Evolutionary conservation across 495 filamentous ascomycete genomes (phyloP).

Genomic region (Lophiostoma macrostomum): DNA sequence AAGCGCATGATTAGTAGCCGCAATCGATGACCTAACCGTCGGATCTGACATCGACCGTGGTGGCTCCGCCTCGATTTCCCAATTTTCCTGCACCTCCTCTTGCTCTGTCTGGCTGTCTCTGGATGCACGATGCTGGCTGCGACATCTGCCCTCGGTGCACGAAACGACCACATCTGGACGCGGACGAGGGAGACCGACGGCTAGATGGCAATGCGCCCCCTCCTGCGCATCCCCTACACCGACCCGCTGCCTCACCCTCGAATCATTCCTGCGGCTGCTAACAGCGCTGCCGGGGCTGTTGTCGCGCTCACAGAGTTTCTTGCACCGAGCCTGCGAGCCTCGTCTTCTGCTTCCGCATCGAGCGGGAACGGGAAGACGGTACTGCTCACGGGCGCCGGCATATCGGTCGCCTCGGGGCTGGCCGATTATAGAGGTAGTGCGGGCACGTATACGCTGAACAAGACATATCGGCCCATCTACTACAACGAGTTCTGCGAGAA

Average conservation of each 20-base stretch:
- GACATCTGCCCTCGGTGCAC: too few relatives aligned
- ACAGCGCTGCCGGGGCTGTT: conserved; percentile 67
- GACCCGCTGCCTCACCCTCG: conserved; percentile 73
- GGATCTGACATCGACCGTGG: too few relatives aligned
- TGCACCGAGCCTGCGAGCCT: conserved; percentile 8
- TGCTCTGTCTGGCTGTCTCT: too few relatives aligned
- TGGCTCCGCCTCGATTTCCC: conserved; percentile 5
- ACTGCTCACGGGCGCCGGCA: conserved; percentile 87
- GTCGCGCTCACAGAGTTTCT: conserved; percentile 75
- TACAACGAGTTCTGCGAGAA: conserved; percentile 78
- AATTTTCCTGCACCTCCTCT: background rate
- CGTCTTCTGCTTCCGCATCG: too few relatives aligned
- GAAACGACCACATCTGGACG: too few relatives aligned
- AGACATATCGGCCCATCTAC: conserved; percentile 86
- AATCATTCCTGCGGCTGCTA: conserved; percentile 68
- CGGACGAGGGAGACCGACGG: too few relatives aligned
- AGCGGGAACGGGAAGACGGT: conserved; percentile 56
- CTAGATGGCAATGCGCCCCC: conserved; percentile 42
- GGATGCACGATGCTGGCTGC: too few relatives aligned
- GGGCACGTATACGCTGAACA: conserved; percentile 90
- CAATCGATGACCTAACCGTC: too few relatives aligned
- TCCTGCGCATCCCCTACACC: conserved; percentile 90
- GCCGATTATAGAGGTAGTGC: conserved; percentile 88
- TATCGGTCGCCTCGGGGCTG: conserved; percentile 88
- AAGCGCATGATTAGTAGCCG: too few relatives aligned